Evolutionary conservation across 768 basidiomycete genomes (phyloP).

Genomic region (Lactifluus hygrophoroides): DNA sequence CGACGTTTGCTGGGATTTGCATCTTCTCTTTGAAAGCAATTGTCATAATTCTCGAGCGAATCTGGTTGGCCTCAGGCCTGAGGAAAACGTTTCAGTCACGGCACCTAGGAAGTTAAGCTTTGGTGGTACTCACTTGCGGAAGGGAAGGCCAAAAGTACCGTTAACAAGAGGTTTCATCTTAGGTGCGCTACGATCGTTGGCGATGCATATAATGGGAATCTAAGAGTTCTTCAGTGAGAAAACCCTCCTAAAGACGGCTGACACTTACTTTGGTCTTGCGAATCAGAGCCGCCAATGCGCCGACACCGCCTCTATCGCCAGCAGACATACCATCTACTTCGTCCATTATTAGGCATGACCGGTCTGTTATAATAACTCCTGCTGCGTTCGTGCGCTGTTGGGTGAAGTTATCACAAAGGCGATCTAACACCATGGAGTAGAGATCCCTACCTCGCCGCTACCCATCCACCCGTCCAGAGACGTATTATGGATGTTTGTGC

Average conservation of each 20-base stretch:
- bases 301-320: constrained; percentile 94
- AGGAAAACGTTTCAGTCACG: background rate
- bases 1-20: constrained; percentile 82
- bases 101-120: background rate
- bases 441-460: constrained; percentile 39
- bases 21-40: constrained; percentile 92
- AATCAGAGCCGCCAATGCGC: constrained; percentile 84
- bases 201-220: constrained; percentile 97
- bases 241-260: background rate
- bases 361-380: constrained; percentile 69
- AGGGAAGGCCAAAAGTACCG: constrained; percentile 68
- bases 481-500: constrained; percentile 83
- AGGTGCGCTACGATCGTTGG: constrained; percentile 79
- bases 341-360: constrained; percentile 93
- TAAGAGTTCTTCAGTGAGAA: constrained; percentile 25
- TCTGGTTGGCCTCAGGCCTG: constrained; percentile 67
- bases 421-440: background rate
- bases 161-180: constrained; percentile 81
- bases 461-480: constrained; percentile 82
- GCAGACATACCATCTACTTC: constrained; percentile 99
- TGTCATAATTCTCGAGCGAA: constrained; percentile 82
- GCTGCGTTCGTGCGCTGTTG: constrained; percentile 50
- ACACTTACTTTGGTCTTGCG: constrained; percentile 77
- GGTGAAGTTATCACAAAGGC: background rate
- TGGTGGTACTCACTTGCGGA: constrained; percentile 51